A percentile compares a stretch with the other conserved stretches of the same genome.
Evolutionary conservation across 2,329 filamentous ascomycete species (phyloP).

Genomic region (Cercospora berteroae): DNA sequence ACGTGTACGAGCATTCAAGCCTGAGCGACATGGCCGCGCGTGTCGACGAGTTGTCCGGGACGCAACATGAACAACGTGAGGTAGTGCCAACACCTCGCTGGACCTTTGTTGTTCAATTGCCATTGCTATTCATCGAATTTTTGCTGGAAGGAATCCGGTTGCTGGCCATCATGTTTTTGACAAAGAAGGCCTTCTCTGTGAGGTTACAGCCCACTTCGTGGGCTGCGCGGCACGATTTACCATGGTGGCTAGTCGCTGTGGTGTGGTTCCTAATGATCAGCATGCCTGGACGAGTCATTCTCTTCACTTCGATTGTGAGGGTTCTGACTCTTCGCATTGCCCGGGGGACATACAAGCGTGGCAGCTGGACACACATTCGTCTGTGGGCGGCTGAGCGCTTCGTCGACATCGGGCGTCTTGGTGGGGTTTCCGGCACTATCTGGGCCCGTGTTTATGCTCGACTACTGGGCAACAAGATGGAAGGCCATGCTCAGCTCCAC

Average conservation of each 20-base stretch:
- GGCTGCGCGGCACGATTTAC: slow-evolving; percentile 1
- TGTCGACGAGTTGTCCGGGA: slow-evolving; percentile 1
- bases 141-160: slow-evolving; percentile 7
- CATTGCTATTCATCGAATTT: background rate
- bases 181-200: slow-evolving; percentile 4
- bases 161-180: slow-evolving; percentile 10
- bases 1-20: slow-evolving; percentile 5
- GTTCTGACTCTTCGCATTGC: background rate
- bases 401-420: slow-evolving; percentile 8
- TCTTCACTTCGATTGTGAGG: slow-evolving; percentile 1
- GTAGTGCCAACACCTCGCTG: slow-evolving; percentile 2
- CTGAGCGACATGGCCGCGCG: slow-evolving; percentile 3
- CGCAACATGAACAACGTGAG: background rate
- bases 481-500: slow-evolving; percentile 5
- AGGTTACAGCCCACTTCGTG: slow-evolving; percentile 4
- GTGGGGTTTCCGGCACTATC: background rate
- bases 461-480: slow-evolving; percentile 5
- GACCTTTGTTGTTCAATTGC: slow-evolving; percentile 9
- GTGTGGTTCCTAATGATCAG: slow-evolving; percentile 7
- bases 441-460: slow-evolving; percentile 13
- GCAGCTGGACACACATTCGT: slow-evolving; percentile 9
- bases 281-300: slow-evolving; percentile 1
- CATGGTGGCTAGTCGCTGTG: slow-evolving; percentile 3
- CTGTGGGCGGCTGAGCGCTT: slow-evolving; percentile 12
- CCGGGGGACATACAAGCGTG: slow-evolving; percentile 7